These are phyloP conservation scores for Chlamydomonas reinhardtii DNA, from an alignment of 163 green algal genomes.

Conservation along the genomic window DNA sequence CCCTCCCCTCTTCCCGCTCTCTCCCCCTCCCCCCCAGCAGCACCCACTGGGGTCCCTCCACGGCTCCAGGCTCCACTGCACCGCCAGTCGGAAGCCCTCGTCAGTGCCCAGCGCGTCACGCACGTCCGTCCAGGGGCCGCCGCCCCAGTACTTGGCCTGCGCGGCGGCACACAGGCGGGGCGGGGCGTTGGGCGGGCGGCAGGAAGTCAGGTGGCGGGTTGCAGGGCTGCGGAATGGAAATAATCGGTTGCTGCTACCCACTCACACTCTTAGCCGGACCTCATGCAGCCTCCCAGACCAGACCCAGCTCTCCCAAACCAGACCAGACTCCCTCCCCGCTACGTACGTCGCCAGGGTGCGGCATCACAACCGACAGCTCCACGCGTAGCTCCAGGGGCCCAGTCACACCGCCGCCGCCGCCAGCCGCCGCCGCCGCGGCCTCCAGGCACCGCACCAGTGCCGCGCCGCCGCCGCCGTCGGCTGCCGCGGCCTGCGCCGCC, in stretches of 20 bases:
- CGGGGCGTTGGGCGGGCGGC: no score
- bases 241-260: no score
- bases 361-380: slow-evolving; percentile 15
- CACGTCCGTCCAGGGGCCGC: slow-evolving; percentile 20
- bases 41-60: slow-evolving; percentile 13
- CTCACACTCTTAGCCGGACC: no score
- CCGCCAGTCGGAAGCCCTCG: slow-evolving; percentile 37
- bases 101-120: slow-evolving; percentile 35
- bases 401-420: no score
- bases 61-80: slow-evolving; percentile 38
- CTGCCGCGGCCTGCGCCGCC: no score
- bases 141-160: slow-evolving; percentile 39
- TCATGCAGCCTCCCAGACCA: no score
- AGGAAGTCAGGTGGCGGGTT: no score
- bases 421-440: not conserved
- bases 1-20: not conserved
- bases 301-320: no score
- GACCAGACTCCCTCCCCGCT: no score
- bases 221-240: no score
- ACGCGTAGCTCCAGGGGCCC: not conserved
- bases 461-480: no score
- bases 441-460: not conserved
- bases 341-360: not conserved
- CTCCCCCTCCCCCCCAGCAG: not conserved
- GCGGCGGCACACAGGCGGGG: no score